Evolutionary conservation across 441 rosid species (phyloP).

Genomic region (Arabidopsis lyrata): DNA sequence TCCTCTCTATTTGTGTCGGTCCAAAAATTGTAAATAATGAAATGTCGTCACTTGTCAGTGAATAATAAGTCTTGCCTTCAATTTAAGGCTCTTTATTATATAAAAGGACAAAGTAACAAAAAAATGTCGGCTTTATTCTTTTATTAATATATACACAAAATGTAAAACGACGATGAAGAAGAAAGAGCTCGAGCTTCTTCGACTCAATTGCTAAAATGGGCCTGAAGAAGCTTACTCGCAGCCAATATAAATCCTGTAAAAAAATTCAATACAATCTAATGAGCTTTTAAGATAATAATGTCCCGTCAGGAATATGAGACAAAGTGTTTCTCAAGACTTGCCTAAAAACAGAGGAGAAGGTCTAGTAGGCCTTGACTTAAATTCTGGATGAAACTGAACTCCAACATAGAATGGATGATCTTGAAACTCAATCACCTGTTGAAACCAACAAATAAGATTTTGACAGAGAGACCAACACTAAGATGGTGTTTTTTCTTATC

Average conservation of each 20-base stretch:
- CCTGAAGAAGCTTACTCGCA: conserved; percentile 73
- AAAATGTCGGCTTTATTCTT: conserved; percentile 24
- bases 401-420: conserved; percentile 75
- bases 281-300: conserved; percentile 18
- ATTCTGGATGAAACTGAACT: conserved; percentile 84
- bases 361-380: conserved; percentile 71
- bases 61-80: conserved; percentile 26
- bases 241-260: conserved; percentile 79
- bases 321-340: conserved; percentile 33
- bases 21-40: not conserved
- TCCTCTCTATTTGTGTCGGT: conserved; percentile 21
- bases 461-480: conserved; percentile 19
- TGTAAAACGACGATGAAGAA: conserved; percentile 32
- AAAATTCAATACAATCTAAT: conserved; percentile 5
- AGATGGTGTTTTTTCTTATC: not conserved
- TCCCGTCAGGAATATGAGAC: conserved; percentile 12
- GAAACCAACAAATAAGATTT: not conserved
- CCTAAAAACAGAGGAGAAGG: conserved; percentile 79
- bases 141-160: conserved; percentile 11
- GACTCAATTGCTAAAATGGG: conserved; percentile 50
- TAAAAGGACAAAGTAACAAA: conserved; percentile 18
- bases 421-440: conserved; percentile 70
- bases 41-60: conserved; percentile 8
- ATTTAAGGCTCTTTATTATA: conserved; percentile 6
- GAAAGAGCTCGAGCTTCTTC: conserved; percentile 15